A percentile compares a stretch with the other conserved stretches of the same genome.
Conservation (phyloP, 345 rosid genomes). For the Draba incana region DNA sequence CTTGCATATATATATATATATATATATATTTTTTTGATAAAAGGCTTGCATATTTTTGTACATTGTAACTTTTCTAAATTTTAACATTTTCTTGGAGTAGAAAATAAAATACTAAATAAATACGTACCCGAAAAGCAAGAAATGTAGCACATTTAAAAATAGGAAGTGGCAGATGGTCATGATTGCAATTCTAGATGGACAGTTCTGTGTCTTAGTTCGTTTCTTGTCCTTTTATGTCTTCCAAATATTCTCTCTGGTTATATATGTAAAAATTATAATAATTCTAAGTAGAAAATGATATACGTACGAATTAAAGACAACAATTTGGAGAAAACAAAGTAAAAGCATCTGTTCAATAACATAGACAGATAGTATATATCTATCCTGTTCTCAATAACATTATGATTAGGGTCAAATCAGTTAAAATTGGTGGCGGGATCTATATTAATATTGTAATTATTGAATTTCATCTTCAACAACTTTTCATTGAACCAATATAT, state of each 20-base stretch:
- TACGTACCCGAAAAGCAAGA: slow-evolving; percentile 16
- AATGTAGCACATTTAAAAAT: slow-evolving; percentile 22
- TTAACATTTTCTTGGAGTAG: not conserved
- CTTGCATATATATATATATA: too few relatives aligned
- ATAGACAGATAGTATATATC: too few relatives aligned
- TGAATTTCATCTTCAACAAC: not conserved
- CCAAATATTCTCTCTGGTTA: slow-evolving; percentile 32
- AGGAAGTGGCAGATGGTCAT: slow-evolving; percentile 38
- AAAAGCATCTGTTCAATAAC: too few relatives aligned
- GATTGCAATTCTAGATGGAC: slow-evolving; percentile 36
- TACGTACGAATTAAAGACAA: not conserved
- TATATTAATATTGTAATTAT: not conserved
- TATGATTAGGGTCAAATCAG: slow-evolving; percentile 1
- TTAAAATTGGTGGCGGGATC: not conserved
- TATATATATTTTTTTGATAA: too few relatives aligned
- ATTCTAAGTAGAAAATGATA: not conserved
- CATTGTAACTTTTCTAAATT: too few relatives aligned
- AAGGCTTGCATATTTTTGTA: too few relatives aligned
- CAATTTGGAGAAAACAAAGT: not conserved
- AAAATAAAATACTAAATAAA: not conserved
- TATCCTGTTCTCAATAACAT: not conserved
- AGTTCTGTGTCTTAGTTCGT: slow-evolving; percentile 35
- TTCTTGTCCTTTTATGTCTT: slow-evolving; percentile 39
- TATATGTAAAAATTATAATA: not conserved
- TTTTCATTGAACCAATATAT: too few relatives aligned